A percentile compares a stretch with the other conserved stretches of the same genome.
Evolutionary conservation across 805 yeast genomes (phyloP).

Genomic region (Kodamaea laetipori): DNA sequence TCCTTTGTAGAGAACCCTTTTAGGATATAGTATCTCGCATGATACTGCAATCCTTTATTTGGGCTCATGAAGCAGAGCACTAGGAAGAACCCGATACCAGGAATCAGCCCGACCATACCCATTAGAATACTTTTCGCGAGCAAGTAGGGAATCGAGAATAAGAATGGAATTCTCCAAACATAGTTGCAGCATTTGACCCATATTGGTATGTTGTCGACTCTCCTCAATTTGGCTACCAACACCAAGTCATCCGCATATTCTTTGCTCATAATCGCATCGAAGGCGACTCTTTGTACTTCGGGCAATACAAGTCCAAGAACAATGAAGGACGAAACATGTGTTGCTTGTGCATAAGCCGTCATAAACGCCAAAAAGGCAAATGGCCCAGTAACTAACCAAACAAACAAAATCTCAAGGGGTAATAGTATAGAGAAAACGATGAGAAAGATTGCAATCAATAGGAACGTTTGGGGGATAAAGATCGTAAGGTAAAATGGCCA

Average conservation of each 20-base stretch:
- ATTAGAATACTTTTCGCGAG: conserved; percentile 36
- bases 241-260: conserved; percentile 51
- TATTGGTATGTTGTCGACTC: conserved; percentile 34
- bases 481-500: conserved; percentile 51
- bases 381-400: conserved; percentile 51
- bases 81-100: conserved; percentile 59
- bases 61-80: conserved; percentile 56
- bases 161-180: conserved; percentile 37
- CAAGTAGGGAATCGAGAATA: conserved; percentile 44
- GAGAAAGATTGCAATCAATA: conserved; percentile 34
- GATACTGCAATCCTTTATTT: conserved; percentile 52
- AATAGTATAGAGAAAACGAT: conserved; percentile 41
- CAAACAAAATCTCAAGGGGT: conserved; percentile 47
- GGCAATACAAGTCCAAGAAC: conserved; percentile 49
- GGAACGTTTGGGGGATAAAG: conserved; percentile 46
- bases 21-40: conserved; percentile 56
- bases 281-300: conserved; percentile 46
- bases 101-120: conserved; percentile 49
- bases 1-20: conserved; percentile 52
- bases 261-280: conserved; percentile 49
- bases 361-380: conserved; percentile 50
- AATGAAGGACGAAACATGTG: conserved; percentile 43
- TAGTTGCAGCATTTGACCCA: conserved; percentile 30
- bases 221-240: conserved; percentile 36
- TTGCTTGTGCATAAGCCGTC: conserved; percentile 45